Evolutionary conservation across 306 rosid species (phyloP), one percentile per base, ranked within the genome.

Genomic region (Cyamopsis tetragonoloba): DNA sequence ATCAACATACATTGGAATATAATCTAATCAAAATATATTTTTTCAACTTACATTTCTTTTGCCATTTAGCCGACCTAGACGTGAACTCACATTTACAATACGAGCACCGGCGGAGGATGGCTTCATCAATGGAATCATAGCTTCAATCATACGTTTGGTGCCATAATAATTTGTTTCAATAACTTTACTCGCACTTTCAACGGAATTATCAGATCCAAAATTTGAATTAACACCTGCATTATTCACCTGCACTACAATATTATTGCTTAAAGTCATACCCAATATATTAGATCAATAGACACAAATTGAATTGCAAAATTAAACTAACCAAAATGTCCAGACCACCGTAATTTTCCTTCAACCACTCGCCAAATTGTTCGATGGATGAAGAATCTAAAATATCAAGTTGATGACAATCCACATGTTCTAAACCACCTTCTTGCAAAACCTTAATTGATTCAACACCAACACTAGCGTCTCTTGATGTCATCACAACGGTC

Each of bases 221-320:
- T 89, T 92, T 88, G 87, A 92, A 76, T 92, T 89, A 48, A 92
- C 88, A 32, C 92, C 96, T 1, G 98, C 96, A 50, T 92, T 92
- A 32, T 92, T 92, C 28, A 92, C 80, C 96, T 89, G 88, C 79
- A 83, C 3, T 6, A 50, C 30, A 10, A 43, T 44, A 22, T 20
- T 19, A 37, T 35, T 38, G 34, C 47, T 44, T 57, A 60, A 27
- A 65, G 53, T 46, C 39, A 68, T 54, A 49, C n/a, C n/a, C n/a
- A n/a, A n/a, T n/a, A n/a, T n/a, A n/a, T n/a, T n/a, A n/a, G n/a
- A n/a, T n/a, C n/a, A 19, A 47, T 11, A 20, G 22, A 19, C 6
- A 31, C 7, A 10, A 10, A 10, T 50, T 32, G 6, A 56, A 44
- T 12, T 23, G 37, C 49, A 61, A 17, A 32, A 15, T 38, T 23